Base-by-base conservation (phyloP, 768 basidiomycete genomes). In the Boletus vermiculosoides region DNA sequence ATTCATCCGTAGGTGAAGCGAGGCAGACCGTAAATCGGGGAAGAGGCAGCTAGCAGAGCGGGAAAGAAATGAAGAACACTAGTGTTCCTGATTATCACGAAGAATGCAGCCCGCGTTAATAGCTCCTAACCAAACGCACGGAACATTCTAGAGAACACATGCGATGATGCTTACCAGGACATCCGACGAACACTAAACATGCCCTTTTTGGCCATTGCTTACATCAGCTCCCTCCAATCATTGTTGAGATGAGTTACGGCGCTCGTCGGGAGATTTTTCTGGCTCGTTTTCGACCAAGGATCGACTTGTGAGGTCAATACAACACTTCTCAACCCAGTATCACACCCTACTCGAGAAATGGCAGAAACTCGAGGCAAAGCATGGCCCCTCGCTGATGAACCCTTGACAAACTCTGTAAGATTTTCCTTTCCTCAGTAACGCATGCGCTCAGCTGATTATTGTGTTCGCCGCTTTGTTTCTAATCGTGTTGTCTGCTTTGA, bases 331-430 rank as follows among this genome's bases (percentile, higher is more conserved):
- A 50, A 54, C 16, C 15, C 40, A 60, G 45, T 42, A 5, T 48
- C 49, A 55, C 45, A 41, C 40, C 41, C 22, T 53, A 22, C 49
- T 52, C n/a, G 36, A 47, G 16, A 69, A 71, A 90, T 88, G 85
- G 79, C 84, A 50, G 86, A 90, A 62, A 73, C 77, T 46, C 83
- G 80, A 69, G 80, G 83, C 65, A 94, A 93, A 78, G 92, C 93
- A 54, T 96, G 88, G 86, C 94, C 94, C 49, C 78, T 90, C 42
- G 92, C 97, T 56, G 82, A 88, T 58, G 87, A 93, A 25, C 76
- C 83, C 46, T 81, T 99, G 67, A 97, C 94, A 68, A 95, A 98
- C 81, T 84, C 89, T 63, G 94, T 94, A 63, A 56, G 83, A 74
- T 44, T 52, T 56, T 45, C 28, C 34, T 45, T 37, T 50, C 25